Evolutionary conservation across 345 rosid genomes (phyloP), one percentile per base, ranked within the genome.

Genomic region (Salix koriyanagi): DNA sequence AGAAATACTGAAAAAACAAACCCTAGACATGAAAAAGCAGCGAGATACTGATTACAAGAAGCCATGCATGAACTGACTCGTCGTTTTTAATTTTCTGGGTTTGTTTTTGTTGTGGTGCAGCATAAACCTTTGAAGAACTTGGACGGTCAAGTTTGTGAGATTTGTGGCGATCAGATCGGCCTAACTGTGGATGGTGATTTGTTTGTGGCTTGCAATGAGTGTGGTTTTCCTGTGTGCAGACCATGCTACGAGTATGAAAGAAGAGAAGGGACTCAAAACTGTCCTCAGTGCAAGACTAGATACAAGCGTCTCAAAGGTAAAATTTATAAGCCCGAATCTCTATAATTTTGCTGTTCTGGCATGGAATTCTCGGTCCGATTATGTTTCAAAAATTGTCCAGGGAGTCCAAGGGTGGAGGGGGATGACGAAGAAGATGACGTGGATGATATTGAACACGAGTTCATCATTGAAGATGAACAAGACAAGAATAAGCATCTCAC

Each of bases 181-280:
- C 62, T 93, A 13, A 96, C 92, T 7, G 97, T 87, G 18, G 98
- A 93, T 18, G 98, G 98, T 80, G 99, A 96, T 81, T 75, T 96
- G 65, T 96, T 96, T 37, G 97, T 96, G 15, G 99, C 98, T 18
- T 96, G 99, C 89, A 91, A 96, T 25, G 99, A 96, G 87, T 96
- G 99, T 69, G 99, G 96, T 39, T 93, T 96, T 62, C 99, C 99
- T 0, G 96, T 81, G 71, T 96, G 98, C 62, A 88, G 98, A 76
- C 98, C 99, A 70, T 96, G 99, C 82, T 93, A 92, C 54, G 99
- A 92, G 89, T 96, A 96, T 76, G 99, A 96, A 87, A 85, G 98
- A 36, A 82, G 99, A 70, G 99, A 96, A 87, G 99, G 99, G 11
- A 88, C 89, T 15, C 98, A 96, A 67, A 76, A 80, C 41, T 96